Percentiles rank a stretch among this genome's conserved stretches.
These are phyloP conservation scores for Aspergillus fumigatus DNA, from an alignment of 2,329 filamentous ascomycete species.

Conservation along the genomic window DNA sequence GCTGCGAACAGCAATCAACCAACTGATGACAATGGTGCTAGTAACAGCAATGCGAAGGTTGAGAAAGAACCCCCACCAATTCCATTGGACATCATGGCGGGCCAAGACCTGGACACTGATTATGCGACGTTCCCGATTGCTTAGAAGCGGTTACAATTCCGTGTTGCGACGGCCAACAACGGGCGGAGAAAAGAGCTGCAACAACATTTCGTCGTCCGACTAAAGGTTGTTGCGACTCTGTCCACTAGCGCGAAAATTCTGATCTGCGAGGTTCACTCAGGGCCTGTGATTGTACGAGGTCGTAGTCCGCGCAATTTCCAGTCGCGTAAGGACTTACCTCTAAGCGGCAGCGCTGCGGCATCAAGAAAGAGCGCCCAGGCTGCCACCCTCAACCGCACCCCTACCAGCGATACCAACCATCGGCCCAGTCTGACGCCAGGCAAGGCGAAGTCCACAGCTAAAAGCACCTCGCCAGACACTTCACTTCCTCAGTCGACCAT, in stretches of 20 bases:
- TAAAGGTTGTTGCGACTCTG: constrained; percentile 80
- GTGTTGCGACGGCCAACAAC: constrained; percentile 94
- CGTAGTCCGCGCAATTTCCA: constrained; percentile 94
- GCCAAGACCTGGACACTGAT: constrained; percentile 71
- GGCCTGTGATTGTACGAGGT: constrained; percentile 88
- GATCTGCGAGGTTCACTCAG: constrained; percentile 78
- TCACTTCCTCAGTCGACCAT: constrained; percentile 25
- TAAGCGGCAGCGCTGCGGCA: constrained; percentile 73
- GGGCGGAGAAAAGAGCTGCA: constrained; percentile 90
- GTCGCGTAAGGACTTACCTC: constrained; percentile 84
- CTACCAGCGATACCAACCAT: constrained; percentile 27
- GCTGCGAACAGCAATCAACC: constrained; percentile 62
- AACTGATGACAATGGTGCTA: constrained; percentile 22
- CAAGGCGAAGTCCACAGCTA: constrained; percentile 25
- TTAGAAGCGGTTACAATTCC: constrained; percentile 89
- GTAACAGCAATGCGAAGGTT: constrained; percentile 50
- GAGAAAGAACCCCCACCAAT: constrained; percentile 86
- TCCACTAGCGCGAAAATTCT: constrained; percentile 77
- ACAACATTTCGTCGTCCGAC: constrained; percentile 86
- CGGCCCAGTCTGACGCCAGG: constrained; percentile 24
- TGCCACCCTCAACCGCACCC: constrained; percentile 27
- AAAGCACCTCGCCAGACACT: constrained; percentile 34
- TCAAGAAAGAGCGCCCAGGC: constrained; percentile 64
- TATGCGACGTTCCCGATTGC: constrained; percentile 88
- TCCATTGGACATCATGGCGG: constrained; percentile 62